Evolutionary conservation across 2,329 filamentous ascomycete genomes (phyloP).

Genomic region (Cercospora citrullina): DNA sequence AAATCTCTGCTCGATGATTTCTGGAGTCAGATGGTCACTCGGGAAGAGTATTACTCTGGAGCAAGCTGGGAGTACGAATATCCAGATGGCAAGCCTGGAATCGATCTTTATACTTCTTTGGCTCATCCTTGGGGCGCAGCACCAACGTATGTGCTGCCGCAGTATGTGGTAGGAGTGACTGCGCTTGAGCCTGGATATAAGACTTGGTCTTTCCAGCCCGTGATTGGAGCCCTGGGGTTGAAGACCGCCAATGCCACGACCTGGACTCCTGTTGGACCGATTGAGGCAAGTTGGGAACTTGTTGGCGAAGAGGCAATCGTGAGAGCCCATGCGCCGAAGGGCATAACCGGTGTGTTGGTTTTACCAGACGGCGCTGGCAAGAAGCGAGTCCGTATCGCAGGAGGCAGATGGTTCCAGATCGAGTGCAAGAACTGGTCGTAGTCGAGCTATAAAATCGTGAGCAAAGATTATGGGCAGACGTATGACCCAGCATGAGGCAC

Average conservation of each 20-base stretch:
- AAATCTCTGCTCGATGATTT: slow-evolving; percentile 41
- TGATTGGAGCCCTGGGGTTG: slow-evolving; percentile 34
- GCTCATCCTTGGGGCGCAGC: slow-evolving; percentile 50
- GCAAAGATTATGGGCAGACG: not conserved
- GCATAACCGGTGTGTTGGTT: not conserved
- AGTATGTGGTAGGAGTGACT: slow-evolving; percentile 38
- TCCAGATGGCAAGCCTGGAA: slow-evolving; percentile 42
- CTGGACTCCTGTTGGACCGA: slow-evolving; percentile 32
- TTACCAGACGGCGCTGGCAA: not conserved
- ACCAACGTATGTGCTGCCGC: slow-evolving; percentile 48
- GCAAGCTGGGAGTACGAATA: slow-evolving; percentile 51
- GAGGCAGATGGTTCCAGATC: not conserved
- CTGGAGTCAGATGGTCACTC: slow-evolving; percentile 47
- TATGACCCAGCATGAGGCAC: not conserved
- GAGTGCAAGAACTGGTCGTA: not conserved
- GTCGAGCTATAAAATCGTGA: not conserved
- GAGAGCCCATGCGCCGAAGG: not conserved
- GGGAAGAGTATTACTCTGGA: slow-evolving; percentile 42
- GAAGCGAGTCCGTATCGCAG: not conserved
- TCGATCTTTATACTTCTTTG: slow-evolving; percentile 47
- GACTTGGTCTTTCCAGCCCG: slow-evolving; percentile 36
- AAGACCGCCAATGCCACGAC: slow-evolving; percentile 32
- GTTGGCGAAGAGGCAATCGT: slow-evolving; percentile 2
- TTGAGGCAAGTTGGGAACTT: slow-evolving; percentile 31
- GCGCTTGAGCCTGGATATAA: slow-evolving; percentile 32